Conservation (phyloP, 257 asterid genomes). For the Ligustrum vulgare region DNA sequence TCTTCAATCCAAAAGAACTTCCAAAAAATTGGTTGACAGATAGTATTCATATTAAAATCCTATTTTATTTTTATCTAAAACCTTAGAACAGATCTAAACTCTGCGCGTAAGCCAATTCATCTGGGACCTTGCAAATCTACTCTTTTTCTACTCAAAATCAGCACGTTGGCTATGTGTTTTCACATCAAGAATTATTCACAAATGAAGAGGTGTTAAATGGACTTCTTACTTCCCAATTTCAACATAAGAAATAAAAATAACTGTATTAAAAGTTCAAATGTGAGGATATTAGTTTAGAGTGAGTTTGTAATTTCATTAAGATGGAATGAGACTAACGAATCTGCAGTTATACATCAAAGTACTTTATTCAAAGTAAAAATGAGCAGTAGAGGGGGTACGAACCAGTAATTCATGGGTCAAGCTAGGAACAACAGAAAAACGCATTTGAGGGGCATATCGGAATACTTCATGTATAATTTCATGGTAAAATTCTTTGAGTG, state of each 20-base stretch:
- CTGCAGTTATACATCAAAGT: constrained; percentile 12
- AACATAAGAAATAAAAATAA: background rate
- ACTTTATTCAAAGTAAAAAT: constrained; percentile 8
- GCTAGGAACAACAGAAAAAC: constrained; percentile 71
- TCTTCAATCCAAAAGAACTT: too few species aligned
- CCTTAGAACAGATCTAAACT: too few species aligned
- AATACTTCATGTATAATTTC: constrained; percentile 67
- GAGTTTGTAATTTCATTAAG: constrained; percentile 4
- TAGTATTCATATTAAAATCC: too few species aligned
- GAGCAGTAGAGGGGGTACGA: constrained; percentile 36
- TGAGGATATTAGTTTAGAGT: background rate
- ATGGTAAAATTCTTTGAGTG: constrained; percentile 72
- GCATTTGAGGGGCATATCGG: constrained; percentile 70
- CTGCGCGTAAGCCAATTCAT: too few species aligned
- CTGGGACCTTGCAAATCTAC: too few species aligned
- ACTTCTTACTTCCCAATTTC: too few species aligned
- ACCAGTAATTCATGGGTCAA: constrained; percentile 76
- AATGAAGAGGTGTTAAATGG: too few species aligned
- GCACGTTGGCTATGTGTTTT: too few species aligned
- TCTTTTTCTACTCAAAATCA: too few species aligned
- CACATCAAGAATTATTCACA: too few species aligned
- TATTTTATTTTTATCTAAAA: too few species aligned
- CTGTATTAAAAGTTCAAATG: constrained; percentile 14
- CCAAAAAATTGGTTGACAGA: too few species aligned
- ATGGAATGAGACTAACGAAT: constrained; percentile 4